Evolutionary conservation across 345 rosid genomes (phyloP).

Genomic region (Hibiscus mutabilis): DNA sequence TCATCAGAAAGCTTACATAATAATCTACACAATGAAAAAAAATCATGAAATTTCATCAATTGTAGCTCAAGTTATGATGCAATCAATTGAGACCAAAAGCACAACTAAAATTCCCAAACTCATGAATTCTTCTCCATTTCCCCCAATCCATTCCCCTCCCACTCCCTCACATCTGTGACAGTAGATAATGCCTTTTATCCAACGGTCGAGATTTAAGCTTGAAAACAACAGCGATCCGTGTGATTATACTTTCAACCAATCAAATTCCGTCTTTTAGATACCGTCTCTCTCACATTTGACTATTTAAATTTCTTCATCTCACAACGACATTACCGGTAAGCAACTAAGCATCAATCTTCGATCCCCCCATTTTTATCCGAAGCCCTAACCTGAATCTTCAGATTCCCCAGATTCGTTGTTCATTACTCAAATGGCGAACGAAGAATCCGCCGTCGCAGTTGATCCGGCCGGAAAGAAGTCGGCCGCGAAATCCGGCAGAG

Average conservation of each 20-base stretch:
- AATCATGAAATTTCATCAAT: slow-evolving; percentile 15
- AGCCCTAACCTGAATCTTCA: not conserved
- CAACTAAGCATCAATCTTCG: too few species aligned
- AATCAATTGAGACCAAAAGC: slow-evolving; percentile 49
- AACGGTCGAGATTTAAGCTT: slow-evolving; percentile 55
- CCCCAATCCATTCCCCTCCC: not conserved
- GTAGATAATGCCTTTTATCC: slow-evolving; percentile 39
- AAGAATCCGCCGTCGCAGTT: slow-evolving; percentile 17
- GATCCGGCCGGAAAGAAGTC: slow-evolving; percentile 6
- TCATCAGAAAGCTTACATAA: slow-evolving; percentile 45
- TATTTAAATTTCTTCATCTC: slow-evolving; percentile 31
- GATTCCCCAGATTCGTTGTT: not conserved
- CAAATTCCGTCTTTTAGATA: slow-evolving; percentile 31
- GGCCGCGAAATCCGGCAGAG: slow-evolving; percentile 28
- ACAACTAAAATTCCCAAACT: slow-evolving; percentile 38
- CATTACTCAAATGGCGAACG: not conserved
- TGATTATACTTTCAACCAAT: slow-evolving; percentile 38
- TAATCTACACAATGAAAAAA: slow-evolving; percentile 23
- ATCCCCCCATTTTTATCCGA: not conserved
- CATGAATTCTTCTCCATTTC: not conserved
- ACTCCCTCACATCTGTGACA: slow-evolving; percentile 16
- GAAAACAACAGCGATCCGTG: slow-evolving; percentile 39
- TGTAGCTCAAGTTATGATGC: slow-evolving; percentile 21
- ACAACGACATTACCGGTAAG: slow-evolving; percentile 7
- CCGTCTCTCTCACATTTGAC: slow-evolving; percentile 29